These are phyloP conservation scores for Teratosphaeriaceae sp. DNA, from an alignment of 2,329 filamentous ascomycete genomes.

Conservation along the genomic window DNA sequence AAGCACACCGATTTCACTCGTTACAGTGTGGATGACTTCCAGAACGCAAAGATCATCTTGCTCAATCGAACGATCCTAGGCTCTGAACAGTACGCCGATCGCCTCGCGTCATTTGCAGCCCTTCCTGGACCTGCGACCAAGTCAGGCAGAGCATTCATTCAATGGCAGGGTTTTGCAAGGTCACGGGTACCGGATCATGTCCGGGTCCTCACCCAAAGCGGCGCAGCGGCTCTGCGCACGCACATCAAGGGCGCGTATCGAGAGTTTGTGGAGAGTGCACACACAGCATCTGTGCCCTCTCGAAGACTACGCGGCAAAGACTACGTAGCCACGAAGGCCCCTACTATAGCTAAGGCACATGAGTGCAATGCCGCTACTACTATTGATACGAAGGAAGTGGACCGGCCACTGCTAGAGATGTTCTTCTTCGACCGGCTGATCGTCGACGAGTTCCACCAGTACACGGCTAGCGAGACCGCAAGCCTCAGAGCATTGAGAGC, in stretches of 20 bases:
- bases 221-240: conserved; percentile 25
- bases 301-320: conserved; percentile 27
- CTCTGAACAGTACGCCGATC: conserved; percentile 41
- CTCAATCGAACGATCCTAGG: conserved; percentile 47
- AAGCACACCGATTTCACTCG: conserved; percentile 33
- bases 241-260: conserved; percentile 19
- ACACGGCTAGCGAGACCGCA: conserved; percentile 36
- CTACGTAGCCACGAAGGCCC: conserved; percentile 14
- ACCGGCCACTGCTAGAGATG: conserved; percentile 45
- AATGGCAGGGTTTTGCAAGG: conserved; percentile 47
- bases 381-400: conserved; percentile 12
- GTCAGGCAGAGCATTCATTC: conserved; percentile 43
- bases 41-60: conserved; percentile 49
- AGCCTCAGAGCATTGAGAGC: conserved; percentile 42
- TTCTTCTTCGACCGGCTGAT: conserved; percentile 56
- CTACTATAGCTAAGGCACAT: conserved; percentile 8
- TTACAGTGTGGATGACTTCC: conserved; percentile 39
- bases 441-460: conserved; percentile 59
- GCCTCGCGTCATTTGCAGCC: conserved; percentile 46
- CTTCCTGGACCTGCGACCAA: conserved; percentile 35
- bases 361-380: conserved; percentile 8
- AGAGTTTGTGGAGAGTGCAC: conserved; percentile 21
- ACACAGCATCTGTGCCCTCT: conserved; percentile 30
- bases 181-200: conserved; percentile 38
- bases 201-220: conserved; percentile 26